These are phyloP conservation scores for Stentor coeruleus DNA, from an alignment of 73 alveolate species.

Conservation along the genomic window DNA sequence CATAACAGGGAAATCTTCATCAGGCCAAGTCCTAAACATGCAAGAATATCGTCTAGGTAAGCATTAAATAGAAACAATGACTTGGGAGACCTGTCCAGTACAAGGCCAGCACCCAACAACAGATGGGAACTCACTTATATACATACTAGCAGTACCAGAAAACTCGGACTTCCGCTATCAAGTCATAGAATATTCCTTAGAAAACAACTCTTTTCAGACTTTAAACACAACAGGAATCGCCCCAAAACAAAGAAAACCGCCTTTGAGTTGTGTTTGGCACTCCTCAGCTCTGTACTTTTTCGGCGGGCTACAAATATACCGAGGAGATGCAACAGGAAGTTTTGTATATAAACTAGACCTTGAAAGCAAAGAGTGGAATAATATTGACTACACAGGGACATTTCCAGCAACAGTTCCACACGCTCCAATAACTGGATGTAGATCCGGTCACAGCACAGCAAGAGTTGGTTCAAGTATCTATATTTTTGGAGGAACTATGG, in stretches of 20 bases:
- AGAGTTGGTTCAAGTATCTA: background rate
- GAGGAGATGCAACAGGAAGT: conserved; percentile 27
- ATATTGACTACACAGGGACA: conserved; percentile 5
- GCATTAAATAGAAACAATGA: background rate
- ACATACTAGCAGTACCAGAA: background rate
- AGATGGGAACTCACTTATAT: background rate
- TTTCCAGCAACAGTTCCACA: conserved; percentile 17
- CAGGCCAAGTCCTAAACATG: background rate
- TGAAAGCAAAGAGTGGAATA: conserved; percentile 20
- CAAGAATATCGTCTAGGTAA: background rate
- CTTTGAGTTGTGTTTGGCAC: conserved; percentile 1
- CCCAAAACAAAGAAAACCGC: conserved; percentile 21
- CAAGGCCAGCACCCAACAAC: conserved; percentile 15
- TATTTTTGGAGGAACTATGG: conserved; percentile 24
- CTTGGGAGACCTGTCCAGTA: background rate
- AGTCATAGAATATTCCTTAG: conserved; percentile 18
- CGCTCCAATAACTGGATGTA: conserved; percentile 18
- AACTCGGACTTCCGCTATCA: conserved; percentile 24
- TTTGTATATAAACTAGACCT: conserved; percentile 10
- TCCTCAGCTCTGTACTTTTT: background rate
- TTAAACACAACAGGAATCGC: conserved; percentile 13
- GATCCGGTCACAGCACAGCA: conserved; percentile 20
- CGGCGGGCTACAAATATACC: conserved; percentile 21
- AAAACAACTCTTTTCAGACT: background rate
- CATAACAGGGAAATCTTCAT: conserved; percentile 2